Evolutionary conservation across 176 grass and related monocot genomes (phyloP).

Genomic region (Carex myosuroides): DNA sequence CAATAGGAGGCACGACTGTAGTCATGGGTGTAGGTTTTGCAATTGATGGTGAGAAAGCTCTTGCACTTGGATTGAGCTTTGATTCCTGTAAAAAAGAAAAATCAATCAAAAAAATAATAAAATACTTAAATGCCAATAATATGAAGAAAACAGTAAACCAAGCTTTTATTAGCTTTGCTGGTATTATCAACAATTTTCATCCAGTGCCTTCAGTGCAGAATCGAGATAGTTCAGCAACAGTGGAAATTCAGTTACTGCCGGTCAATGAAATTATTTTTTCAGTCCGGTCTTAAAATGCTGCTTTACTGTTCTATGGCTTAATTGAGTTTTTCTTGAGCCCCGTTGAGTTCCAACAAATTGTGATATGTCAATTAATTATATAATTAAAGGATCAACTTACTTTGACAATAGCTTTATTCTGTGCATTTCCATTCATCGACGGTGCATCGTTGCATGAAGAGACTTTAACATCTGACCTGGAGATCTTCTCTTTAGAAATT

Average conservation of each 20-base stretch:
- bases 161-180: not conserved
- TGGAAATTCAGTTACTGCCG: not conserved
- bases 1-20: slow-evolving; percentile 32
- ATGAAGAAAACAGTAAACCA: slow-evolving; percentile 1
- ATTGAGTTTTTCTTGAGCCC: not conserved
- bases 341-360: not conserved
- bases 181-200: not conserved
- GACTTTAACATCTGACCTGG: slow-evolving; percentile 30
- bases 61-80: slow-evolving; percentile 86
- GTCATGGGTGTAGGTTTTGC: slow-evolving; percentile 37
- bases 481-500: slow-evolving; percentile 18
- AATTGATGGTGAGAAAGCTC: slow-evolving; percentile 75
- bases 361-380: not conserved
- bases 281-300: not conserved
- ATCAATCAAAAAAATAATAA: slow-evolving; percentile 5
- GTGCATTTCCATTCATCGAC: slow-evolving; percentile 14
- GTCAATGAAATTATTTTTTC: not conserved
- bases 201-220: not conserved
- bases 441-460: slow-evolving; percentile 27
- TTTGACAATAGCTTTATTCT: slow-evolving; percentile 41
- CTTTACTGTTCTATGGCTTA: not conserved
- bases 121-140: slow-evolving; percentile 1
- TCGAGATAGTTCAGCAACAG: not conserved
- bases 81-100: slow-evolving; percentile 59
- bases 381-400: slow-evolving; percentile 25